Conservation (phyloP, 257 asterid genomes). For the Solanum pinnatisectum region DNA sequence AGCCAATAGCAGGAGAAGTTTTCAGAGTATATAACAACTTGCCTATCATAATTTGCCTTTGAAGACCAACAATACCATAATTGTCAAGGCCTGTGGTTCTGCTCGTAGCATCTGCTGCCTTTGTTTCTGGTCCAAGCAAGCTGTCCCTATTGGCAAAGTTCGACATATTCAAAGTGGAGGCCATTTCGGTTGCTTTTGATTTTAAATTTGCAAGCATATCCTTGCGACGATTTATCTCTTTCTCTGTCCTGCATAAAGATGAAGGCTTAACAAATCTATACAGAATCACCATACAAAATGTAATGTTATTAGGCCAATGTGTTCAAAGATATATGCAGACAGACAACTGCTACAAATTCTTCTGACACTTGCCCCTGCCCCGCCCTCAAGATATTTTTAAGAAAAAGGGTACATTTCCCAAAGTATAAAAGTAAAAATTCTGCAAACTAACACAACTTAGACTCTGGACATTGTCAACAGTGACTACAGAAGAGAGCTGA, state of each 20-base stretch:
- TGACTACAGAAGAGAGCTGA: neutral
- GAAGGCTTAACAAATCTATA: neutral
- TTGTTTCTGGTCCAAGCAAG: conserved; percentile 86
- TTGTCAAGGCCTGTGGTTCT: conserved; percentile 76
- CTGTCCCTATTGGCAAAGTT: conserved; percentile 77
- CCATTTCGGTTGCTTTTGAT: conserved; percentile 75
- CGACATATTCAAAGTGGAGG: conserved; percentile 73
- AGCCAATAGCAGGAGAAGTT: neutral
- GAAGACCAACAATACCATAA: conserved; percentile 77
- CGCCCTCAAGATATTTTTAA: neutral
- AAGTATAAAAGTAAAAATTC: neutral
- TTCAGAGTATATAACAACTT: conserved; percentile 9
- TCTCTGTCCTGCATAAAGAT: conserved; percentile 53
- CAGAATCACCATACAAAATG: neutral
- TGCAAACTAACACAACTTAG: neutral
- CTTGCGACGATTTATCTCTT: conserved; percentile 82
- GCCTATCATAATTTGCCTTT: conserved; percentile 90
- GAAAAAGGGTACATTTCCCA: neutral
- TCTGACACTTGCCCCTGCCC: neutral
- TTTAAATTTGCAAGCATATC: conserved; percentile 64
- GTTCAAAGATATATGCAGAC: neutral
- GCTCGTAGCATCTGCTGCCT: conserved; percentile 75
- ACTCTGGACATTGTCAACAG: neutral
- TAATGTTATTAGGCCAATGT: neutral
- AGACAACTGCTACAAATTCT: neutral